These are phyloP conservation scores for Colletotrichum trifolii DNA, from an alignment of 2,329 filamentous ascomycete genomes.

Conservation along the genomic window DNA sequence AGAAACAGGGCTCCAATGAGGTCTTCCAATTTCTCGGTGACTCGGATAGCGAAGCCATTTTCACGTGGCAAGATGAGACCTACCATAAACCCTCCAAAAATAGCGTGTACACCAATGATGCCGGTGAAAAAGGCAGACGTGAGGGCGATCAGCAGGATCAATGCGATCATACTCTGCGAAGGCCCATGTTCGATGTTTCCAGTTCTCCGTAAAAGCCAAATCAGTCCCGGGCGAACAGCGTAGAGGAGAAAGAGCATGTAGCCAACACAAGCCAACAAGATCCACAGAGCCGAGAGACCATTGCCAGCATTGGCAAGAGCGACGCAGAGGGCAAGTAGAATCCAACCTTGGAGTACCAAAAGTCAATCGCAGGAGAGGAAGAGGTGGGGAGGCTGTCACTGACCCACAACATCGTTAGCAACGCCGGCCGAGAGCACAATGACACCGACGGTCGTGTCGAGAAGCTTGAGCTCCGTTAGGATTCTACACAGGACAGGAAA, in stretches of 20 bases:
- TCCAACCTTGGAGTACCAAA: conserved; percentile 68
- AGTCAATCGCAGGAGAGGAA: not conserved
- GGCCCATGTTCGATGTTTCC: conserved; percentile 88
- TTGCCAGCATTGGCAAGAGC: conserved; percentile 89
- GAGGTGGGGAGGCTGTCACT: too few species aligned
- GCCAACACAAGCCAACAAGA: conserved; percentile 80
- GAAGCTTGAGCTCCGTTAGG: conserved; percentile 87
- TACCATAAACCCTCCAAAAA: conserved; percentile 91
- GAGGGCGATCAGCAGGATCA: conserved; percentile 84
- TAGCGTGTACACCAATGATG: conserved; percentile 91
- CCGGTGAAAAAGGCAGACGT: conserved; percentile 86
- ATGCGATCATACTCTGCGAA: conserved; percentile 82
- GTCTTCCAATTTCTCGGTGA: conserved; percentile 96
- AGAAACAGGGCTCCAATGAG: conserved; percentile 85
- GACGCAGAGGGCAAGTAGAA: conserved; percentile 91
- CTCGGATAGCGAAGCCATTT: conserved; percentile 87
- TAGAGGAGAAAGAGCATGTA: conserved; percentile 84
- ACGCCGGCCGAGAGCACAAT: conserved; percentile 92
- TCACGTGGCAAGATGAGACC: conserved; percentile 92
- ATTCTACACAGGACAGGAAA: conserved; percentile 95
- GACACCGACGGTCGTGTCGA: conserved; percentile 84
- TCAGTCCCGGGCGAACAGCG: conserved; percentile 77
- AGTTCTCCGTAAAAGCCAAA: conserved; percentile 78
- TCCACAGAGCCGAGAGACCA: conserved; percentile 86
- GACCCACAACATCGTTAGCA: conserved; percentile 77